Conservation (phyloP, 768 basidiomycete species). For the Paxillus ammoniavirescens region DNA sequence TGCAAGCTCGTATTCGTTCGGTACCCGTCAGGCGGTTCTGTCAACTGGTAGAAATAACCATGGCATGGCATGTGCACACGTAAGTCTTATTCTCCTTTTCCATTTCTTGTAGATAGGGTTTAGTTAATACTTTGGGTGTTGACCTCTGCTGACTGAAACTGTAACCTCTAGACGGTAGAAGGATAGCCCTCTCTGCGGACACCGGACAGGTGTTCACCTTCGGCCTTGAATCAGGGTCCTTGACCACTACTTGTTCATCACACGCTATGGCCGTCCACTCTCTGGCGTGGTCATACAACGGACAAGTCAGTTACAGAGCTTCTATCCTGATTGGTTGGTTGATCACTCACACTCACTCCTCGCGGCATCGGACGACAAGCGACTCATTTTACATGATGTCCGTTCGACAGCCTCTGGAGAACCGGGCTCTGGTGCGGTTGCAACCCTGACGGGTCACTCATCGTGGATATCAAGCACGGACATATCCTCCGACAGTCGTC, state of each 20-base stretch:
- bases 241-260: conserved; percentile 73
- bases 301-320: conserved; percentile 54
- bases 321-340: background rate
- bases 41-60: conserved; percentile 72
- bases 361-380: conserved; percentile 91
- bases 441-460: conserved; percentile 82
- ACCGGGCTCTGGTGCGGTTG: conserved; percentile 73
- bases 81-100: conserved; percentile 35
- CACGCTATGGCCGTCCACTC: conserved; percentile 91
- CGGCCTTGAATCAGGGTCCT: conserved; percentile 66
- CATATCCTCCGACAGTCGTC: conserved; percentile 74
- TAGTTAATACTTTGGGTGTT: background rate
- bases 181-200: conserved; percentile 80
- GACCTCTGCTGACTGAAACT: conserved; percentile 3
- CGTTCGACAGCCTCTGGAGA: conserved; percentile 60
- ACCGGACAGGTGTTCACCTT: conserved; percentile 85
- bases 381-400: conserved; percentile 87
- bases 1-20: conserved; percentile 62
- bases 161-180: conserved; percentile 86
- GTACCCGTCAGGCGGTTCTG: conserved; percentile 53
- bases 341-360: conserved; percentile 62
- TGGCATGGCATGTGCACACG: conserved; percentile 72
- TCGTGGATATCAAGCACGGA: conserved; percentile 89
- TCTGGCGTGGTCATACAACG: conserved; percentile 87
- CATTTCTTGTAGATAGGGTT: conserved; percentile 1